phyloP scores from a whole-genome alignment of 1,284 basidiomycete genomes.

The Bjerkandera adusta region DNA sequence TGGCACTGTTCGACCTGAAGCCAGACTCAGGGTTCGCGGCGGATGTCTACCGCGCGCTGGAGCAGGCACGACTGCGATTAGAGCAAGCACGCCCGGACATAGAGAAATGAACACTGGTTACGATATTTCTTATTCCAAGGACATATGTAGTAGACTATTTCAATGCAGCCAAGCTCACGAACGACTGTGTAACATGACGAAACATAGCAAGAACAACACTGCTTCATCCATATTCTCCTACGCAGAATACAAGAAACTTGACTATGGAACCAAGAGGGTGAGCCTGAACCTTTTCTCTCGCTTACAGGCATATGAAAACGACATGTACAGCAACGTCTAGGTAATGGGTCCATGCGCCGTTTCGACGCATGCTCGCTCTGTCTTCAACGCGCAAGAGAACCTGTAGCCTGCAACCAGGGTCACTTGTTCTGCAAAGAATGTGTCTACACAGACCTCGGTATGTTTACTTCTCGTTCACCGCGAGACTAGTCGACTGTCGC shows the following conservation, averaged over 20 bases:
- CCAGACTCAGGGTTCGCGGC: slow-evolving; percentile 38
- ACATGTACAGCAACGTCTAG: slow-evolving; percentile 69
- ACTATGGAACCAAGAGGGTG: slow-evolving; percentile 79
- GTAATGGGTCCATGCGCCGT: slow-evolving; percentile 86
- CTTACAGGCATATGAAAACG: slow-evolving; percentile 14
- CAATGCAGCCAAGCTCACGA: no score
- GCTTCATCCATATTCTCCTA: slow-evolving; percentile 85
- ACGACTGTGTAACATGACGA: no score
- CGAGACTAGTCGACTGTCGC: no score
- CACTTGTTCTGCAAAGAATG: slow-evolving; percentile 94
- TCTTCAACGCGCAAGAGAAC: slow-evolving; percentile 74
- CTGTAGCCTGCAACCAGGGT: slow-evolving; percentile 79
- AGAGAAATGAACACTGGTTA: neutral
- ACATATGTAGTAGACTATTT: no score
- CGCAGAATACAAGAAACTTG: slow-evolving; percentile 79
- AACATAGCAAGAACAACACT: slow-evolving; percentile 88
- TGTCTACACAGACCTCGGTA: slow-evolving; percentile 72
- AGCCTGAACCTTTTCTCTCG: slow-evolving; percentile 20
- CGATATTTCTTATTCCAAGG: no score
- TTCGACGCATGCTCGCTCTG: slow-evolving; percentile 89
- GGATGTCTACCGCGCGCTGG: slow-evolving; percentile 63
- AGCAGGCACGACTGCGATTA: slow-evolving; percentile 44
- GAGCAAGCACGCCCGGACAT: slow-evolving; percentile 10
- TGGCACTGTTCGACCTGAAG: slow-evolving; percentile 45
- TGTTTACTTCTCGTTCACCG: no score